These are phyloP conservation scores for Rosa lucieae DNA, from an alignment of 306 rosid species.

Conservation along the genomic window DNA sequence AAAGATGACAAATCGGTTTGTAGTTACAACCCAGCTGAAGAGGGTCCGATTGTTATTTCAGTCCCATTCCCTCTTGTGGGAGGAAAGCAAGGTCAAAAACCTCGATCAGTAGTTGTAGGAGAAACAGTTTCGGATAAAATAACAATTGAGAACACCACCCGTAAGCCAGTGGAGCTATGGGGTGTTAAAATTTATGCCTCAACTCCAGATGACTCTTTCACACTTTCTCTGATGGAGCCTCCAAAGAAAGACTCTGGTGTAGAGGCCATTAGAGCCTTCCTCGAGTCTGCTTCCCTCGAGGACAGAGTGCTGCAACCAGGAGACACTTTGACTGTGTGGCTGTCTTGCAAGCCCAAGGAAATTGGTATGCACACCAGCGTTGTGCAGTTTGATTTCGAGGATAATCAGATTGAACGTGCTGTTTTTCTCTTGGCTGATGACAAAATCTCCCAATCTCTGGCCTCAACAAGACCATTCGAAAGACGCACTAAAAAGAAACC, in stretches of 20 bases:
- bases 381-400: constrained; percentile 74
- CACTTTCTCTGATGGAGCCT: constrained; percentile 78
- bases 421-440: constrained; percentile 83
- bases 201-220: constrained; percentile 67
- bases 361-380: constrained; percentile 66
- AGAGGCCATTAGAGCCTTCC: constrained; percentile 35
- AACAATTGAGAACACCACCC: constrained; percentile 66
- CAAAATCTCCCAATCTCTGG: constrained; percentile 70
- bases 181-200: constrained; percentile 74
- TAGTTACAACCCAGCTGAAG: constrained; percentile 49
- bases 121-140: constrained; percentile 51
- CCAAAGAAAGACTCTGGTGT: constrained; percentile 41
- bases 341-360: constrained; percentile 85
- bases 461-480: constrained; percentile 57
- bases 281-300: constrained; percentile 64
- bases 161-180: constrained; percentile 72
- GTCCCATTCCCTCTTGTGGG: constrained; percentile 62
- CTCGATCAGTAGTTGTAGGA: constrained; percentile 59
- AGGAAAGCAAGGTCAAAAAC: constrained; percentile 64
- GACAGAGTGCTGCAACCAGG: constrained; percentile 82
- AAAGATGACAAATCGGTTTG: constrained; percentile 74
- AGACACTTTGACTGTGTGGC: constrained; percentile 66
- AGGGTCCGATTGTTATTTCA: constrained; percentile 58
- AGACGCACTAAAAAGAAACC: constrained; percentile 58
- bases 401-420: constrained; percentile 62